These are phyloP conservation scores for Chlorociboria aeruginascens DNA, from an alignment of 495 filamentous ascomycete genomes.

Conservation along the genomic window DNA sequence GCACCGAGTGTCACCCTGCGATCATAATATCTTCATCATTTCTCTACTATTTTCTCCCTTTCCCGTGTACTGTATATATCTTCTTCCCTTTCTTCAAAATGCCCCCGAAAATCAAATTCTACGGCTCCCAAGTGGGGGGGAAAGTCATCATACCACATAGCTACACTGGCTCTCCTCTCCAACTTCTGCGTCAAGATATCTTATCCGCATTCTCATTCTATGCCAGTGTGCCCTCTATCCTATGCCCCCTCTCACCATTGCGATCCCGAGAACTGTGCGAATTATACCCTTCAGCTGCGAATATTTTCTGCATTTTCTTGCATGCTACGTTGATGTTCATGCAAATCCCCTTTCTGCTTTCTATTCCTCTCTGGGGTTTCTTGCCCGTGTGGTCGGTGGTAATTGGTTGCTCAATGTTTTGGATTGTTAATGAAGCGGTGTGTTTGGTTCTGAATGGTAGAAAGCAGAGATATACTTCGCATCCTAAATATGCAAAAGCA, in stretches of 20 bases:
- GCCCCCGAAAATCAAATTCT: constrained; percentile 24
- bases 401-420: constrained; percentile 22
- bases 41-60: neutral
- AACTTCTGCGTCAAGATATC: constrained; percentile 41
- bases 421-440: constrained; percentile 35
- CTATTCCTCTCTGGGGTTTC: constrained; percentile 35
- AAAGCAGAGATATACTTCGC: neutral
- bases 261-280: constrained; percentile 43
- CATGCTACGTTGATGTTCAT: constrained; percentile 40
- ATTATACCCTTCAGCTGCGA: constrained; percentile 37
- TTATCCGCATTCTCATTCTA: constrained; percentile 36
- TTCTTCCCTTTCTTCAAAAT: neutral
- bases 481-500: constrained; percentile 1
- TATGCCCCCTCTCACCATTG: constrained; percentile 38
- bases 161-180: constrained; percentile 50
- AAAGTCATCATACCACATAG: constrained; percentile 34
- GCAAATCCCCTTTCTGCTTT: constrained; percentile 33
- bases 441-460: constrained; percentile 26
- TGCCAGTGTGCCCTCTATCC: constrained; percentile 38
- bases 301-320: constrained; percentile 34
- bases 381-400: constrained; percentile 39
- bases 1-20: too few relatives aligned
- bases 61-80: neutral
- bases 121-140: constrained; percentile 40
- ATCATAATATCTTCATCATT: too few relatives aligned